Conservation (phyloP, 805 yeast genomes). For the Candida incommunis region DNA sequence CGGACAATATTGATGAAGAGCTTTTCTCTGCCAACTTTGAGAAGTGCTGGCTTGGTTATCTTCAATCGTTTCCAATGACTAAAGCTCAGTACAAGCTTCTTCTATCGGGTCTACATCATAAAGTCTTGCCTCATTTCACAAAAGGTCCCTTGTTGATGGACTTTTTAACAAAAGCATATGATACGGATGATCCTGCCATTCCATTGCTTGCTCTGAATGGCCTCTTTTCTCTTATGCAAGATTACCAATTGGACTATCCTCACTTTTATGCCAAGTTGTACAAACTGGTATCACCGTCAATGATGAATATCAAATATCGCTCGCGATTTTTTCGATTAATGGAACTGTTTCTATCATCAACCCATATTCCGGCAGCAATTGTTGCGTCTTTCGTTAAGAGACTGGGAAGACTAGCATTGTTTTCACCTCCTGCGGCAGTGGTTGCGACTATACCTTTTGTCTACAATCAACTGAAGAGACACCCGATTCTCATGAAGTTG, state of each 20-base stretch:
- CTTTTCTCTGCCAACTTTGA: slow-evolving; percentile 36
- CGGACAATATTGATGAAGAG: slow-evolving; percentile 6
- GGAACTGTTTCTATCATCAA: slow-evolving; percentile 72
- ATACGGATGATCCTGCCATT: slow-evolving; percentile 40
- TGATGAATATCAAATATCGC: slow-evolving; percentile 66
- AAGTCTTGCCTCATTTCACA: slow-evolving; percentile 67
- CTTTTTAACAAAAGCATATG: slow-evolving; percentile 77
- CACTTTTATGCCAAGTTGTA: slow-evolving; percentile 75
- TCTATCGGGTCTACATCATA: slow-evolving; percentile 60
- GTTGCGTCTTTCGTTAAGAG: slow-evolving; percentile 84
- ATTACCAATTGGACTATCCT: slow-evolving; percentile 80
- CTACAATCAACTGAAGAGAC: slow-evolving; percentile 77
- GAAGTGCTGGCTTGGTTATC: slow-evolving; percentile 44
- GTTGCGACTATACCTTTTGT: slow-evolving; percentile 82
- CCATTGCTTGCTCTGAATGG: slow-evolving; percentile 79
- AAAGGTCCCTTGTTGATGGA: slow-evolving; percentile 84
- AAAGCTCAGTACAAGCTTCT: slow-evolving; percentile 52
- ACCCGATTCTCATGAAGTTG: slow-evolving; percentile 87
- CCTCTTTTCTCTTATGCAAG: slow-evolving; percentile 69
- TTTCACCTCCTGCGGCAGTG: slow-evolving; percentile 79
- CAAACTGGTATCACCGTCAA: slow-evolving; percentile 49
- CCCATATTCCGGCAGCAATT: slow-evolving; percentile 71
- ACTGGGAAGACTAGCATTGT: slow-evolving; percentile 57
- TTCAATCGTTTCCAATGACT: slow-evolving; percentile 33
- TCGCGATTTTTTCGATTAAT: slow-evolving; percentile 79